Base-by-base conservation (phyloP, 164 flowering plant genomes). In the Cinnamomum chago region DNA sequence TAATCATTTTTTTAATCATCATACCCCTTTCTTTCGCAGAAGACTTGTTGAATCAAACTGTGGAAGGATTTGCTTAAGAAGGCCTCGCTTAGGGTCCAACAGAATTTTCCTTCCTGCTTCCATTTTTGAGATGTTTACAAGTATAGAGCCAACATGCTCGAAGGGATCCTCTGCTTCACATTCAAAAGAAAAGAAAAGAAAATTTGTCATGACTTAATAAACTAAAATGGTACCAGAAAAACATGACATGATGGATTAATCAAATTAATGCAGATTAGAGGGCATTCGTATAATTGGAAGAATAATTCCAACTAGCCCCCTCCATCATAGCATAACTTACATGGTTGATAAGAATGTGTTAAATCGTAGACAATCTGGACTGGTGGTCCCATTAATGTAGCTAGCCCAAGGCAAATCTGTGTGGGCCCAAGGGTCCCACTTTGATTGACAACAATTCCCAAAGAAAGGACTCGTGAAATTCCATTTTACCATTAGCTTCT, bases 121-220 rank as follows among this genome's bases (percentile, higher is more conserved):
- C 69, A 79, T 76, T 81, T 88, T 87, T 70, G 99, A 90, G 58
- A 95, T 83, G 83, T 95, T 92, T 28, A 93, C 95, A 62, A 95
- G 97, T 73, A 95, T 85, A 30, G 92, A 93, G 74, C 92, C 98
- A 79, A 92, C 95, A 80, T 90, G 97, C 68, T 91, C 98, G 85
- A 93, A 93, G 62, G 90, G 87, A 82, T 95, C 99, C 73, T 82
- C 99, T 91, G 85, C 60, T 70, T 78, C 28, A 79, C 50, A 80
- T 27, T 72, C 28, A 76, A 75, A 3, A 50, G 72, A 55, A 74
- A 18, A 72, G 50, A 60, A 55, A 67, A 71, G 23, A 15, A 47
- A 3, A 40, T 0, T 40, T 40, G 47, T 40, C 47, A 40, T 40
- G 47, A 22, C 33, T 23, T 65, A 25, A 30, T 20, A 15, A 67